phyloP scores from a whole-genome alignment of 192 early-diverging fungal genomes.

The Linnemannia zychae region DNA sequence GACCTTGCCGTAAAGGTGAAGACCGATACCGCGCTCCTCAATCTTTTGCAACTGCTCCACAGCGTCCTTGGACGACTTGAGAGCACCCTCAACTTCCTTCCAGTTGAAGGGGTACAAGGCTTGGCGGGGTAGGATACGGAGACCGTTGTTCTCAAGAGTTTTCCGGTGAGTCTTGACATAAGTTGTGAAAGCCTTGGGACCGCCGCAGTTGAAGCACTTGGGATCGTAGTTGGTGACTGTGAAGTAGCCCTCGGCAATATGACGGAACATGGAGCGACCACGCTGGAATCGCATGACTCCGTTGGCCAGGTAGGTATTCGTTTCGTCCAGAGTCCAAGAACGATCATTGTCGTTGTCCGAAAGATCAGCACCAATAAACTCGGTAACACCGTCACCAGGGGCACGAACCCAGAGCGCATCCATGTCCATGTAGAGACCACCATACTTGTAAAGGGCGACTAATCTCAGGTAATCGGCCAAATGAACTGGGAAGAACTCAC shows the following conservation, averaged over 20 bases:
- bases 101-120: conserved; percentile 67
- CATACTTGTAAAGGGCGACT: conserved; percentile 69
- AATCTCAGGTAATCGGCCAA: conserved; percentile 68
- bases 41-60: conserved; percentile 57
- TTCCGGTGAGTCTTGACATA: conserved; percentile 63
- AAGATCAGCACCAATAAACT: conserved; percentile 71
- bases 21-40: conserved; percentile 57
- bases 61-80: conserved; percentile 53
- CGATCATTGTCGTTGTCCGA: conserved; percentile 59
- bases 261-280: conserved; percentile 66
- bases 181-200: conserved; percentile 67
- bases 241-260: conserved; percentile 66
- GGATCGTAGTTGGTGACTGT: conserved; percentile 63
- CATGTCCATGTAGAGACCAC: conserved; percentile 76
- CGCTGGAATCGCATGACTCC: conserved; percentile 72
- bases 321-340: conserved; percentile 67
- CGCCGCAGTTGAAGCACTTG: conserved; percentile 71
- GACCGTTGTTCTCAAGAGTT: conserved; percentile 58
- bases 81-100: conserved; percentile 57
- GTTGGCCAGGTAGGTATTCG: conserved; percentile 65
- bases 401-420: conserved; percentile 70
- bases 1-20: conserved; percentile 71
- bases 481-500: conserved; percentile 65
- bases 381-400: conserved; percentile 61
- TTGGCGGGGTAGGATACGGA: conserved; percentile 60